These are phyloP conservation scores for Candida ortonii DNA, from an alignment of 805 yeast genomes.

Conservation along the genomic window DNA sequence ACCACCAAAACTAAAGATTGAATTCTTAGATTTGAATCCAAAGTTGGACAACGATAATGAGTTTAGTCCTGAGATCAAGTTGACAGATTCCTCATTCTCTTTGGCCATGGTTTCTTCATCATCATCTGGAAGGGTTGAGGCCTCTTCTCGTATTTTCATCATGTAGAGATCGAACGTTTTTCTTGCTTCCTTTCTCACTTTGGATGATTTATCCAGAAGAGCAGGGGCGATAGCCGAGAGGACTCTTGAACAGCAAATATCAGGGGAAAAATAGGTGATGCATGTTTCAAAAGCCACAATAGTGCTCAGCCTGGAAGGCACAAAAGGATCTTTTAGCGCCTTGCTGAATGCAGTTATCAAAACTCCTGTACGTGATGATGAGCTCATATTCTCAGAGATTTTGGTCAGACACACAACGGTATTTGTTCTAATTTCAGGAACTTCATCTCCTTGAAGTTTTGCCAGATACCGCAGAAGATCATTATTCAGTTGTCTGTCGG, in stretches of 20 bases:
- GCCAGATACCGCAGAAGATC: slow-evolving; percentile 81
- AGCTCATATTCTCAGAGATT: slow-evolving; percentile 57
- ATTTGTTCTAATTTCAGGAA: slow-evolving; percentile 73
- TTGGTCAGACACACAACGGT: slow-evolving; percentile 68
- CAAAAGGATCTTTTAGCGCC: slow-evolving; percentile 74
- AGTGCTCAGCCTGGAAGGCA: slow-evolving; percentile 74
- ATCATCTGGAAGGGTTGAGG: slow-evolving; percentile 33
- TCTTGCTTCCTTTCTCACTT: slow-evolving; percentile 72
- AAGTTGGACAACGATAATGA: slow-evolving; percentile 24
- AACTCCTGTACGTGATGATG: slow-evolving; percentile 62
- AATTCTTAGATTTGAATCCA: slow-evolving; percentile 19
- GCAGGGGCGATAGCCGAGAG: slow-evolving; percentile 84
- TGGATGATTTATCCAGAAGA: slow-evolving; percentile 66
- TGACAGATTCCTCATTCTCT: slow-evolving; percentile 17
- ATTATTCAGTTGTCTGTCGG: slow-evolving; percentile 80
- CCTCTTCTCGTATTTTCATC: slow-evolving; percentile 48
- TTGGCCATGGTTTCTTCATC: slow-evolving; percentile 27
- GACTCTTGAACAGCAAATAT: slow-evolving; percentile 73
- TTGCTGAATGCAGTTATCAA: slow-evolving; percentile 84
- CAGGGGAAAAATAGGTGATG: slow-evolving; percentile 64
- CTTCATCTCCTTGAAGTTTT: slow-evolving; percentile 72
- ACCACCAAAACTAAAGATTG: slow-evolving; percentile 20
- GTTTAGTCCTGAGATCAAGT: slow-evolving; percentile 14
- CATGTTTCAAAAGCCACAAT: slow-evolving; percentile 67
- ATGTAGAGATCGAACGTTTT: slow-evolving; percentile 62